Percentiles rank a stretch among this genome's conserved stretches.
These are phyloP conservation scores for Stemphylium lycopersici DNA, from an alignment of 2,329 filamentous ascomycete species.

Conservation along the genomic window DNA sequence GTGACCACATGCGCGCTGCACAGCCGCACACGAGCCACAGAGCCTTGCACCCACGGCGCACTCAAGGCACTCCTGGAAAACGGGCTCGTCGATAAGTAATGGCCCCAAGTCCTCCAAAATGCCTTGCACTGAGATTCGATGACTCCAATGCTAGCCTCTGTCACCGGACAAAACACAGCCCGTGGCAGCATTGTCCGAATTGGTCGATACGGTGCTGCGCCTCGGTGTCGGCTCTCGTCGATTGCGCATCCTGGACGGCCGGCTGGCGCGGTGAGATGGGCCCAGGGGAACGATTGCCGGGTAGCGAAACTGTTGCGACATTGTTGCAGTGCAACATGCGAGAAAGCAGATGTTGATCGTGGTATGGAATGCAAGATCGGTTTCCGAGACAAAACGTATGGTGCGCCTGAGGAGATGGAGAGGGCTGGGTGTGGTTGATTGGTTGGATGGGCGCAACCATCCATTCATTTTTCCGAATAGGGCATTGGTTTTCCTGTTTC, in stretches of 20 bases:
- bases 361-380: slow-evolving; percentile 8
- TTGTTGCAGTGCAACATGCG: slow-evolving; percentile 9
- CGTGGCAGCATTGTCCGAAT: slow-evolving; percentile 22
- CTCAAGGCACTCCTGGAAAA: slow-evolving; percentile 34
- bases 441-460: slow-evolving; percentile 20
- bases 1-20: slow-evolving; percentile 22
- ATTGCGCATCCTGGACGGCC: slow-evolving; percentile 6
- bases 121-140: slow-evolving; percentile 18
- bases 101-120: slow-evolving; percentile 29
- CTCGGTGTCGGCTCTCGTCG: slow-evolving; percentile 17
- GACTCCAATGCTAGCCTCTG: slow-evolving; percentile 26
- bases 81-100: slow-evolving; percentile 36
- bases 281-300: slow-evolving; percentile 1
- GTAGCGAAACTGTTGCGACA: slow-evolving; percentile 14
- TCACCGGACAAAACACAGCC: slow-evolving; percentile 43
- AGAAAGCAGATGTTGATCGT: slow-evolving; percentile 1
- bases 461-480: slow-evolving; percentile 21
- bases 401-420: slow-evolving; percentile 21
- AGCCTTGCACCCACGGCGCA: slow-evolving; percentile 27
- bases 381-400: slow-evolving; percentile 28
- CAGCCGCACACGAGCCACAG: slow-evolving; percentile 36
- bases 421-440: slow-evolving; percentile 13
- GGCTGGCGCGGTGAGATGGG: slow-evolving; percentile 1
- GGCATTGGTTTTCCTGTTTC: slow-evolving; percentile 24
- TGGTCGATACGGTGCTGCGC: slow-evolving; percentile 31